Base-by-base conservation (phyloP, 805 yeast species). In the Pichia deserticola region DNA sequence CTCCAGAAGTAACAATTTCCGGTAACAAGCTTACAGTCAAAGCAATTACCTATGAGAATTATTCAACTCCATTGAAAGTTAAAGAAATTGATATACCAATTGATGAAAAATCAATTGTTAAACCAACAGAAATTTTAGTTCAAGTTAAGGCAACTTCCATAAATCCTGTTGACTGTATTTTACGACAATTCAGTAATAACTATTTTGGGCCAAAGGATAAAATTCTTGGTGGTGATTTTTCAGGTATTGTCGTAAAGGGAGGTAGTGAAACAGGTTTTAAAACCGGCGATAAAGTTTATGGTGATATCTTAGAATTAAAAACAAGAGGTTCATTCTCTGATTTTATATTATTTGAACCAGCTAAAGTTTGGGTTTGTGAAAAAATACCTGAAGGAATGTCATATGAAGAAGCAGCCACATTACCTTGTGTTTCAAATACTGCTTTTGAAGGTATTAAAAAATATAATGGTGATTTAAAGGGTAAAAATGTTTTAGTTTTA, bases 361-460 rank as follows among this genome's bases (percentile, higher is more conserved):
- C 48, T 3, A 59, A 56, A 8, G 46, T 40, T 13, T 27, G 25
- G 5, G 6, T 47, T n/a, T 36, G 49, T 3, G 64, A 74, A 0
- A 70, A 68, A 43, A 74, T 74, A 44, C 84, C 88, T 3, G 61
- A 62, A 5, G 69, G 67, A 29, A 51, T 84, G 42, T 56, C 76
- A 3, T 62, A 70, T 49, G 75, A 67, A 36, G 77, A 81, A 56
- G 88, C 90, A 45, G 84, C 86, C 2, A 76, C 87, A 1, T 76
- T 77, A 66, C 85, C 88, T 0, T 64, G 83, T 54, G 82, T 78
- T 0, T 78, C 75, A 55, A 78, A 80, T 25, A 83, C 93, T 4
- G 89, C 92, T 0, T 72, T 60, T 54, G 54, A 49, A 35, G 56
- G 49, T 30, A 57, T 43, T n/a, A 47, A 45, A 5, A 43, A 42